Conservation (phyloP, 805 yeast genomes). For the Starmerella floricola region DNA sequence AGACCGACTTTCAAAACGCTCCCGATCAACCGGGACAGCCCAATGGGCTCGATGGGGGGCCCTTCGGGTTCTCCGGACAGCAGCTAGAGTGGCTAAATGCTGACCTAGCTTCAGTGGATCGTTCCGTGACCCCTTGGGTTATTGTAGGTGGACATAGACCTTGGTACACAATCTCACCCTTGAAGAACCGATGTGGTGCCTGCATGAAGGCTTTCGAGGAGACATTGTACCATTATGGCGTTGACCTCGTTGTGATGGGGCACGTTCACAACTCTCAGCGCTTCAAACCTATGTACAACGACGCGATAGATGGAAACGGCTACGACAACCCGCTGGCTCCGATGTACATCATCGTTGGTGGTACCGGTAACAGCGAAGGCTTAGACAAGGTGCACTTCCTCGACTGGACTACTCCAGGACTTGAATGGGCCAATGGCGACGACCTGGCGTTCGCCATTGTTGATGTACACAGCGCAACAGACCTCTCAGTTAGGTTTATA, state of each 20-base stretch:
- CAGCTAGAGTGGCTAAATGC: constrained; percentile 6
- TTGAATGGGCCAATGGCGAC: constrained; percentile 2
- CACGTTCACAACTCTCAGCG: constrained; percentile 10
- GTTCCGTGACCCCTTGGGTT: constrained; percentile 8
- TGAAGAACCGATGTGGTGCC: neutral
- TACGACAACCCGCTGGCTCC: constrained; percentile 5
- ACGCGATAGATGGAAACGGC: constrained; percentile 1
- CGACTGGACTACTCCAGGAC: neutral
- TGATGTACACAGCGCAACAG: neutral
- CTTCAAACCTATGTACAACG: constrained; percentile 5
- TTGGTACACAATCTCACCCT: constrained; percentile 4
- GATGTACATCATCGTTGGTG: constrained; percentile 8
- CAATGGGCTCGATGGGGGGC: constrained; percentile 2
- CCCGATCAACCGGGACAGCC: constrained; percentile 5
- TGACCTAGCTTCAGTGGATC: constrained; percentile 9
- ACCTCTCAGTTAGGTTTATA: neutral
- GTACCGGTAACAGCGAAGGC: constrained; percentile 7
- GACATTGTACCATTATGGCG: constrained; percentile 3
- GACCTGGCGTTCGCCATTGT: constrained; percentile 2
- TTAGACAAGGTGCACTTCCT: neutral
- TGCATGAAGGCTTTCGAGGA: constrained; percentile 8
- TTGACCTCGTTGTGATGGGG: constrained; percentile 3
- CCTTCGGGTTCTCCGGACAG: constrained; percentile 5
- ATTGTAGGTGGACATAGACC: constrained; percentile 7
- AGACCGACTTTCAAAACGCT: constrained; percentile 7